Conservation (phyloP, 148 eudicot genomes). For the Rhododendron ferrugineum region DNA sequence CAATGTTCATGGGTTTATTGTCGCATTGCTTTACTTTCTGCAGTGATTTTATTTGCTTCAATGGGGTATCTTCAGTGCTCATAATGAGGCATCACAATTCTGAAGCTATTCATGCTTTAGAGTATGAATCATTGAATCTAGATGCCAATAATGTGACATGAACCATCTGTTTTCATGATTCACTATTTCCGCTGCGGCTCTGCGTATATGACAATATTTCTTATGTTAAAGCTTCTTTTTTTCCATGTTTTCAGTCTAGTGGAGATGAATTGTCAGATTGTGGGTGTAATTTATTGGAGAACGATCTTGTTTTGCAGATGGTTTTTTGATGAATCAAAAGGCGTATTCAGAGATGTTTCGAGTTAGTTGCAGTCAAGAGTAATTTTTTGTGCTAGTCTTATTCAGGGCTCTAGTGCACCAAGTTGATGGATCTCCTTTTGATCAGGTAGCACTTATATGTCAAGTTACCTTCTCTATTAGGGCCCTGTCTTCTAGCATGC, state of each 20-base stretch:
- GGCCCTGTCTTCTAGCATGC: not conserved
- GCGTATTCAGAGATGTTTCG: constrained; percentile 69
- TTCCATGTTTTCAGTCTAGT: not conserved
- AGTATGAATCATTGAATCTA: not conserved
- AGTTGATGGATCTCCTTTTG: not conserved
- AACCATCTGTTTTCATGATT: not conserved
- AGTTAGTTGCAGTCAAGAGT: constrained; percentile 25
- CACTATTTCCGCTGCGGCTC: not conserved
- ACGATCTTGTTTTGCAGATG: constrained; percentile 49
- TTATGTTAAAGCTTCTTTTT: not conserved
- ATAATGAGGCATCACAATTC: not conserved
- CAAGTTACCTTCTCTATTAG: not conserved
- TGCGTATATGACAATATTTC: not conserved
- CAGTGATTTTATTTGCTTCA: constrained; percentile 3
- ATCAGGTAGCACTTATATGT: not conserved
- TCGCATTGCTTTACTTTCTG: not conserved
- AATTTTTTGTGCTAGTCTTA: not conserved
- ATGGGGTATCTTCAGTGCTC: not conserved
- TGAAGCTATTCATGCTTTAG: not conserved
- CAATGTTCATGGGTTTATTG: not conserved
- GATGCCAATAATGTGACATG: not conserved
- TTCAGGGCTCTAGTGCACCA: constrained; percentile 3
- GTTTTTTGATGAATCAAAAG: constrained; percentile 74
- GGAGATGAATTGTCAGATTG: not conserved
- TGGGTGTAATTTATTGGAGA: constrained; percentile 6